phyloP scores from a whole-genome alignment of 495 filamentous ascomycete species.

The Podospora sp. region DNA sequence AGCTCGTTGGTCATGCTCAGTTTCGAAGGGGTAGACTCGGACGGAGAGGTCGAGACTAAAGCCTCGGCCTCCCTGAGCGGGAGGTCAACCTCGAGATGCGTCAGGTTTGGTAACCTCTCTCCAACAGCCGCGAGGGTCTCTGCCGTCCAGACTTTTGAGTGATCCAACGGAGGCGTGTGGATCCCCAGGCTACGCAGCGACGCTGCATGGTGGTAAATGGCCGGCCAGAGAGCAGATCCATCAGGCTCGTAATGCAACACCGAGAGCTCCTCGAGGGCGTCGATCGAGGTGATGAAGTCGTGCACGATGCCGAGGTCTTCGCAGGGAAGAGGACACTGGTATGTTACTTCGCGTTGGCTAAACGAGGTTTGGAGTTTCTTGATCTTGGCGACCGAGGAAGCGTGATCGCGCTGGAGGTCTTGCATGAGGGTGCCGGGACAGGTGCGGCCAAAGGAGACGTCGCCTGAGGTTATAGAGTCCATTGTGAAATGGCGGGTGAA shows the following conservation, averaged over 20 bases:
- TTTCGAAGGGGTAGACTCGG: not conserved
- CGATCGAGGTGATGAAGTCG: constrained; percentile 20
- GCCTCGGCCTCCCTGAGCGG: not conserved
- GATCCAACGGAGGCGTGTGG: constrained; percentile 14
- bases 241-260: constrained; percentile 20
- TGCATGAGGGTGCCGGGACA: constrained; percentile 24
- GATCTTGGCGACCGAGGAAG: constrained; percentile 12
- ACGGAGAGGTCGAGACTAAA: not conserved
- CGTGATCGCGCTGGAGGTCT: constrained; percentile 1
- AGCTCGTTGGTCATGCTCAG: constrained; percentile 6
- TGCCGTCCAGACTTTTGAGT: constrained; percentile 10
- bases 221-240: constrained; percentile 16
- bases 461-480: constrained; percentile 13
- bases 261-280: constrained; percentile 14
- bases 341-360: not conserved
- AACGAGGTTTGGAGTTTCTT: constrained; percentile 17
- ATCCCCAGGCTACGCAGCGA: constrained; percentile 17
- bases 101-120: not conserved
- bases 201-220: constrained; percentile 19
- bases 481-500: no score
- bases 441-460: constrained; percentile 12
- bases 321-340: constrained; percentile 6
- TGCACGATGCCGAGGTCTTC: constrained; percentile 13
- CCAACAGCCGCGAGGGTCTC: not conserved
- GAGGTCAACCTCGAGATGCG: constrained; percentile 18